Conservation (phyloP, 129 eudicot genomes). For the Pittosporum tobira region DNA sequence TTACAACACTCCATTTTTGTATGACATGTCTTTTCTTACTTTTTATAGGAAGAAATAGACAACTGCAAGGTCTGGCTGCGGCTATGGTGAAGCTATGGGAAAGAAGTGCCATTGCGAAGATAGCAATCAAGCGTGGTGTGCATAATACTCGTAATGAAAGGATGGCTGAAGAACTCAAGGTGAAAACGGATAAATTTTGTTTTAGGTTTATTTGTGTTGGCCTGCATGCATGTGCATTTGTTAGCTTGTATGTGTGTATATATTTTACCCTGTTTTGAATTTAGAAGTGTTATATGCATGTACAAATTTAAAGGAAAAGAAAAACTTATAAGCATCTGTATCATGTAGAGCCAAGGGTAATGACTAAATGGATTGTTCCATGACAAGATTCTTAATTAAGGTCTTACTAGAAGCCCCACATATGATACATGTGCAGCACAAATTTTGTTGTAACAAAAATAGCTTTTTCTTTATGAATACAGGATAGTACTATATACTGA, state of each 20-base stretch:
- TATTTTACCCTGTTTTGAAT: not conserved
- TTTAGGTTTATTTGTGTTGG: too few species aligned
- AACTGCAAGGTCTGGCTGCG: constrained; percentile 80
- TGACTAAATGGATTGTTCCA: not conserved
- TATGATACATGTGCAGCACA: too few species aligned
- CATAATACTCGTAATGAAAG: constrained; percentile 72
- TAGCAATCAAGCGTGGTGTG: constrained; percentile 92
- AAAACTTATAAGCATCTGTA: not conserved
- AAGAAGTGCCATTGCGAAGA: constrained; percentile 73
- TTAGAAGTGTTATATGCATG: not conserved
- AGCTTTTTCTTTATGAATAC: too few species aligned
- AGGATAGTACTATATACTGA: too few species aligned
- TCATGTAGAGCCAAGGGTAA: not conserved
- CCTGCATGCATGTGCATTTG: not conserved
- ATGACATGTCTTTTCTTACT: constrained; percentile 1
- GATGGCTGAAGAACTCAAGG: constrained; percentile 98
- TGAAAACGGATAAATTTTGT: constrained; percentile 12
- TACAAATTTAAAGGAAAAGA: too few species aligned
- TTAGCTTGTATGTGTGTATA: not conserved
- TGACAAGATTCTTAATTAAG: too few species aligned
- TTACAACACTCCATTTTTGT: not conserved
- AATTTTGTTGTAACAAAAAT: too few species aligned
- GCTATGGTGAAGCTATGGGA: constrained; percentile 95
- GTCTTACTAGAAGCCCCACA: too few species aligned
- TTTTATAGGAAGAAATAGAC: constrained; percentile 75